These are phyloP conservation scores for Pichia terricola DNA, from an alignment of 1,139 yeast genomes.

Conservation along the genomic window DNA sequence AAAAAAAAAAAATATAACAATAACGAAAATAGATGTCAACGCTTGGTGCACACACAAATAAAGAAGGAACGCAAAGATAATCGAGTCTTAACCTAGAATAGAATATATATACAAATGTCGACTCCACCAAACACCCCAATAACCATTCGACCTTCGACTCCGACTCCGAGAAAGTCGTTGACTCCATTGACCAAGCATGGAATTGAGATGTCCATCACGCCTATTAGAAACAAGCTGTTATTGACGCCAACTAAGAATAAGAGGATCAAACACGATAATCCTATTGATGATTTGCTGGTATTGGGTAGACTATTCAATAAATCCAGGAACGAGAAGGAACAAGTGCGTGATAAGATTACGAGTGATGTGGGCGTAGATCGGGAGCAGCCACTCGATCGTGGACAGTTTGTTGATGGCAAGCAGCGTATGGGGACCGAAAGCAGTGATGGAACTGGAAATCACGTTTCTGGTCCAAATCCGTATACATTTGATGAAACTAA, in stretches of 20 bases:
- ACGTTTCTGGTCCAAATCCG: too few species aligned
- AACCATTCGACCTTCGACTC: constrained; percentile 1
- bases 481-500: background rate
- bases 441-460: background rate
- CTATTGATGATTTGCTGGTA: constrained; percentile 21
- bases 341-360: background rate
- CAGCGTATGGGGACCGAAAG: background rate
- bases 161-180: constrained; percentile 17
- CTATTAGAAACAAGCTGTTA: constrained; percentile 20
- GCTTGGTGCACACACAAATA: too few species aligned
- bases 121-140: too few species aligned
- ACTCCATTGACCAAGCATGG: constrained; percentile 24
- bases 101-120: too few species aligned
- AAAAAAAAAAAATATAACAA: too few species aligned
- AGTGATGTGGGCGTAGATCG: background rate
- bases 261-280: constrained; percentile 21
- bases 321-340: background rate
- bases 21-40: too few species aligned
- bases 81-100: too few species aligned
- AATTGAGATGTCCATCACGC: constrained; percentile 22
- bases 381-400: background rate
- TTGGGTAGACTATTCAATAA: constrained; percentile 21
- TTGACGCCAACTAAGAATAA: constrained; percentile 20
- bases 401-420: background rate
- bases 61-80: too few species aligned